A percentile compares a stretch with the other conserved stretches of the same genome.
These are phyloP conservation scores for Apophysomyces trapeziformis DNA, from an alignment of 371 early-diverging fungal genomes.

Conservation along the genomic window DNA sequence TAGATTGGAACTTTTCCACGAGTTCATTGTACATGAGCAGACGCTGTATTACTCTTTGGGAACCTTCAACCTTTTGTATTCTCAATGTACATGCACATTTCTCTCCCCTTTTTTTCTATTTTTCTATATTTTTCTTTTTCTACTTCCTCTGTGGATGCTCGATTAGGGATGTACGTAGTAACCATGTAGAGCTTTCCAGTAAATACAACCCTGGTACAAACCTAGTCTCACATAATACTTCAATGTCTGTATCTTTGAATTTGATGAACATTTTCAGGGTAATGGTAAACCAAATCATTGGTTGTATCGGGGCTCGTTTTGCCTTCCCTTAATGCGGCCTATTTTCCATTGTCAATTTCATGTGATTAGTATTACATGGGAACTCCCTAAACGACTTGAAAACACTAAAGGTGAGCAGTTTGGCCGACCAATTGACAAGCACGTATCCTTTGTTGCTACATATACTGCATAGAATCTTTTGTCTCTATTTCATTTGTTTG, in stretches of 20 bases:
- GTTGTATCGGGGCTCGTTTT: too few species aligned
- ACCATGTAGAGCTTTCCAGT: slow-evolving; percentile 10
- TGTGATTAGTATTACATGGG: too few species aligned
- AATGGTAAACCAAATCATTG: too few species aligned
- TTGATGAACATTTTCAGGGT: too few species aligned
- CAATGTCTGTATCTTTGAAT: not conserved
- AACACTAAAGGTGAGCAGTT: too few species aligned
- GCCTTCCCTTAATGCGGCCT: too few species aligned
- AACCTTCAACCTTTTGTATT: slow-evolving; percentile 15
- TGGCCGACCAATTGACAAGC: too few species aligned
- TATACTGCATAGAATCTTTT: too few species aligned
- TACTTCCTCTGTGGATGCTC: slow-evolving; percentile 5
- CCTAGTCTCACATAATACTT: not conserved
- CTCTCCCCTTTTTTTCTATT: not conserved
- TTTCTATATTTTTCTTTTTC: not conserved
- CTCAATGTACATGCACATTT: slow-evolving; percentile 20
- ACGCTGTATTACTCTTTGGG: slow-evolving; percentile 15
- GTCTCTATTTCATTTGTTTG: too few species aligned
- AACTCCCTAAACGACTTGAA: too few species aligned
- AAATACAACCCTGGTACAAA: not conserved
- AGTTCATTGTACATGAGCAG: slow-evolving; percentile 21
- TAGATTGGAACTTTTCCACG: slow-evolving; percentile 7
- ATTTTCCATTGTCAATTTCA: too few species aligned
- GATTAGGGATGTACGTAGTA: slow-evolving; percentile 11
- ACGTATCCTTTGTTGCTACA: too few species aligned